phyloP scores from a whole-genome alignment of 169 alveolate species.

The Cystoisospora suis region DNA sequence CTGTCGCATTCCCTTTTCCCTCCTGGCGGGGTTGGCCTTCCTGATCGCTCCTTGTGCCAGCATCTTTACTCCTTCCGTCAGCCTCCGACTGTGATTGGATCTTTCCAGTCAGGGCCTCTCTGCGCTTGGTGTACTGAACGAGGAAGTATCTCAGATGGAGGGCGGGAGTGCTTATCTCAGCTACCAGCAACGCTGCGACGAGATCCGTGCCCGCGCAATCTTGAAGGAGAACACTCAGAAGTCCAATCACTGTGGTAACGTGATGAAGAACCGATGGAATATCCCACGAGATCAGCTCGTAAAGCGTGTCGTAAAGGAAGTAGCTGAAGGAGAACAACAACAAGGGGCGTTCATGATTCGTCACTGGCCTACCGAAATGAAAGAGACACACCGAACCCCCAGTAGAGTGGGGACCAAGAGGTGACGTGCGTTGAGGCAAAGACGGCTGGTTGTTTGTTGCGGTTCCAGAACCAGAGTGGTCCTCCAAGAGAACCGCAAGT shows the following conservation, averaged over 20 bases:
- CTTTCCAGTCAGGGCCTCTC: neutral
- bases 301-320: slow-evolving; percentile 58
- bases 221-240: neutral
- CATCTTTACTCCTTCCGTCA: neutral
- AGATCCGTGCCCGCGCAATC: slow-evolving; percentile 43
- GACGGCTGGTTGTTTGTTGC: neutral
- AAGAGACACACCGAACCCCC: neutral
- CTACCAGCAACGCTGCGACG: slow-evolving; percentile 49
- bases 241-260: slow-evolving; percentile 10
- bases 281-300: slow-evolving; percentile 35
- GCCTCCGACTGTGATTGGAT: no score
- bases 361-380: slow-evolving; percentile 31
- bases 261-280: slow-evolving; percentile 48
- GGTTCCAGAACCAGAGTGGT: neutral
- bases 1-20: neutral
- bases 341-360: slow-evolving; percentile 42
- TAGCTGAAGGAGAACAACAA: slow-evolving; percentile 55
- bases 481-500: neutral
- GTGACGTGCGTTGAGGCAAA: neutral
- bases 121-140: slow-evolving; percentile 26
- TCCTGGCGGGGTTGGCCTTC: neutral
- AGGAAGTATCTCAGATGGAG: slow-evolving; percentile 65
- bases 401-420: neutral
- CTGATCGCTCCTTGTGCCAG: neutral
- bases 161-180: slow-evolving; percentile 65